Evolutionary conservation across 2,329 filamentous ascomycete species (phyloP).

Genomic region (Trichophyton simii): DNA sequence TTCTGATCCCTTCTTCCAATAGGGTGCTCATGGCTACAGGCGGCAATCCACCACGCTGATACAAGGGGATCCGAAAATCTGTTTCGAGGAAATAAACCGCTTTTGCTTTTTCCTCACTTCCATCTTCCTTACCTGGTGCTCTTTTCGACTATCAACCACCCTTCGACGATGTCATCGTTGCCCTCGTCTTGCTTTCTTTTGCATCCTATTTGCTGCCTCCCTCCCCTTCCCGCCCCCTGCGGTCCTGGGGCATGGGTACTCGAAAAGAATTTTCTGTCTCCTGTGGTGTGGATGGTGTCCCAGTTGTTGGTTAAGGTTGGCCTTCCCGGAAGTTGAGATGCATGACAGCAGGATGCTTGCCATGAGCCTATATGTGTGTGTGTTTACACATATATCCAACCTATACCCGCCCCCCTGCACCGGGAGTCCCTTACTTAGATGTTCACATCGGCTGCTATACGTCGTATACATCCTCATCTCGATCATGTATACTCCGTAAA

Average conservation of each 20-base stretch:
- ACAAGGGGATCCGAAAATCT: conserved; percentile 1
- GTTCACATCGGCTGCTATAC: neutral
- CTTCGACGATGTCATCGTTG: neutral
- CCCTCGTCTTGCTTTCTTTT: neutral
- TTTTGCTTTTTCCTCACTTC: neutral
- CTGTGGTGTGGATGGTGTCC: neutral
- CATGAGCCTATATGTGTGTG: neutral
- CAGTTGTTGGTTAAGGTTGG: neutral
- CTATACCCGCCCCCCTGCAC: neutral
- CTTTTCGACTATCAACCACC: neutral
- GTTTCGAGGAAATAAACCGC: neutral
- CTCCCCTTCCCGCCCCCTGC: neutral
- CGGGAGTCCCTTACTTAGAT: neutral
- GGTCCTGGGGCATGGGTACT: neutral
- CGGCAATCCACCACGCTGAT: neutral
- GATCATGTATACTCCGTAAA: neutral
- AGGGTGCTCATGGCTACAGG: neutral
- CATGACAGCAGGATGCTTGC: neutral
- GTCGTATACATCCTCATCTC: neutral
- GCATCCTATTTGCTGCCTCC: neutral
- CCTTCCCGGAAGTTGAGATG: conserved; percentile 1
- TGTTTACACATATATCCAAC: neutral
- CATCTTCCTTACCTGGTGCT: neutral
- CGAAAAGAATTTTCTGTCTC: neutral
- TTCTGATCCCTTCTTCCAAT: neutral